These are phyloP conservation scores for Pestalotiopsis sp. DNA, from an alignment of 2,329 filamentous ascomycete species.

Conservation along the genomic window DNA sequence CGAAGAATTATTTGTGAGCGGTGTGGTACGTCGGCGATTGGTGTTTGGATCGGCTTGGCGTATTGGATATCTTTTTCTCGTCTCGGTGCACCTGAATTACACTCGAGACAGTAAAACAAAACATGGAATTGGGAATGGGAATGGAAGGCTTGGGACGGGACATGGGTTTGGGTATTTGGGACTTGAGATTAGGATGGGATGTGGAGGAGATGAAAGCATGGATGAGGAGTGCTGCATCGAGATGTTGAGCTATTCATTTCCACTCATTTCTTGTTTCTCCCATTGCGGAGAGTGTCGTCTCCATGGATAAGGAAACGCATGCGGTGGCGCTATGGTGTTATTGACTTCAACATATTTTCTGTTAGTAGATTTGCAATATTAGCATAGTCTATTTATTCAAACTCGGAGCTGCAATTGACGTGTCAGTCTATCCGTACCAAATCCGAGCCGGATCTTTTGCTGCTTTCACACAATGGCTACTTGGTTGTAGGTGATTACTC, in stretches of 20 bases:
- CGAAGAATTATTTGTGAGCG: neutral
- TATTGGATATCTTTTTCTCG: constrained; percentile 8
- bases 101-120: neutral
- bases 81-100: constrained; percentile 4
- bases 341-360: no score
- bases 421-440: no score
- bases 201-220: neutral
- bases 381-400: no score
- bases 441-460: no score
- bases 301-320: neutral
- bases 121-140: neutral
- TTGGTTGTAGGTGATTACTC: no score
- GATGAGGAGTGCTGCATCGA: neutral
- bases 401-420: no score
- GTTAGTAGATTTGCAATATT: no score
- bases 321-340: neutral
- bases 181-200: neutral
- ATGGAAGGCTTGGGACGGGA: neutral
- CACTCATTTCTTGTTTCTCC: neutral
- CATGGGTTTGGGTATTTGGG: neutral
- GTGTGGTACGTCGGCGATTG: constrained; percentile 8
- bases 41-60: constrained; percentile 3
- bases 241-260: neutral
- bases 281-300: neutral
- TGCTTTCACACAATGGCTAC: no score